Evolutionary conservation across 1,139 yeast species (phyloP), one percentile per base, ranked within the genome.

Genomic region (Eremothecium sinecaudum): DNA sequence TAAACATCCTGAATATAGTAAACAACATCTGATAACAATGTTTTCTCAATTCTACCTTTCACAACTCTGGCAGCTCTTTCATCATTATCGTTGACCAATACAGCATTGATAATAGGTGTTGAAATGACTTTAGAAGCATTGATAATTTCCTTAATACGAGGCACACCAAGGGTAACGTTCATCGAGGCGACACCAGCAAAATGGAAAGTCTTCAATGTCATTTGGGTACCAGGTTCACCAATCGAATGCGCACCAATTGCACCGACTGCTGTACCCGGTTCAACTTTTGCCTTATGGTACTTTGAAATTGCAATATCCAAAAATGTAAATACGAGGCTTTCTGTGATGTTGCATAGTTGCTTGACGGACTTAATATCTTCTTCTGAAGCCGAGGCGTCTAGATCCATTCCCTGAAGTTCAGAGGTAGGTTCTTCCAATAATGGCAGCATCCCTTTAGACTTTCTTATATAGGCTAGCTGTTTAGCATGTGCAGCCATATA

Each of bases 161-260:
- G 98, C 31, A 90, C 98, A 73, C 98, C 98, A 48, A 90, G 72
- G 0, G 98, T 90, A 47, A 90, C 94, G 66, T 90, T 90, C 98
- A 90, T 90, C 32, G 95, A 82, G 20, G 98, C 98, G 40, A 90
- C 98, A 69, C 98, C 98, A 51, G 98, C 98, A 69, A 90, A 90
- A 67, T 90, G 98, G 83, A 90, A 90, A 53, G 98, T 90, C 63
- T 90, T 90, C 62, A 90, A 71, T 7, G 98, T 90, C 98, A 90
- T 90, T 62, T 90, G 98, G 1, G 98, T 90, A 62, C 98, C 98
- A 8, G 98, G 98, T 56, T 90, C 98, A 64, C 98, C 98, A 65
- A 90, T 90, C 22, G 95, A 83, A 55, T 90, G 98, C 0, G 98
- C 98, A 44, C 98, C 98, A 63, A 90, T 87, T 11, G 98, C 98